phyloP scores from a whole-genome alignment of 148 eudicot genomes.

The Rhododendron molle region DNA sequence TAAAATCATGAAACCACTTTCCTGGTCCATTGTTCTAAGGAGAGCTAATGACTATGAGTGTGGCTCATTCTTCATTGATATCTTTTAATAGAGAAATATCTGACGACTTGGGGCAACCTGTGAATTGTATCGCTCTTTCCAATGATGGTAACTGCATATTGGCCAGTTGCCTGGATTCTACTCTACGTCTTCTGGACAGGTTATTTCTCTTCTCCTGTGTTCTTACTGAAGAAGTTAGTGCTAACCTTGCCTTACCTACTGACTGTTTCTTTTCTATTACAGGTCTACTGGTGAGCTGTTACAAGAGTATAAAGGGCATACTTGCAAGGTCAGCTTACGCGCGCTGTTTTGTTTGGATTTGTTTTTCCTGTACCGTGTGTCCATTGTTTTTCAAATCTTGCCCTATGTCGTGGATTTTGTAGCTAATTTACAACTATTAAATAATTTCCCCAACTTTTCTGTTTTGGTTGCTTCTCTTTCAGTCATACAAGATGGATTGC shows the following conservation, averaged over 20 bases:
- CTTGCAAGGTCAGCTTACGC: slow-evolving; percentile 68
- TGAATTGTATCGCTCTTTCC: slow-evolving; percentile 88
- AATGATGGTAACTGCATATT: slow-evolving; percentile 86
- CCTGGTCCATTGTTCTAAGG: background rate
- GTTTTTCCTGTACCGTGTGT: background rate
- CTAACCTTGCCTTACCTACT: background rate
- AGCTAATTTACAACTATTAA: background rate
- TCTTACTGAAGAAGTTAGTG: background rate
- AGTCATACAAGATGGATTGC: slow-evolving; percentile 96
- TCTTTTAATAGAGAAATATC: slow-evolving; percentile 63
- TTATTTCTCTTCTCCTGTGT: slow-evolving; percentile 18
- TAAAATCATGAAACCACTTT: background rate
- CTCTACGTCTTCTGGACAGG: slow-evolving; percentile 90
- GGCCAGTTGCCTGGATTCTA: slow-evolving; percentile 93
- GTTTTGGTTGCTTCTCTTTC: slow-evolving; percentile 13
- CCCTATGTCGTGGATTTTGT: background rate
- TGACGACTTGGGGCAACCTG: slow-evolving; percentile 86
- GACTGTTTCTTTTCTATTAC: slow-evolving; percentile 10
- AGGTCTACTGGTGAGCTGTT: slow-evolving; percentile 80
- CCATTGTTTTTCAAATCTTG: background rate
- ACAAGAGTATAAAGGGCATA: slow-evolving; percentile 94
- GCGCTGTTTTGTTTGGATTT: background rate
- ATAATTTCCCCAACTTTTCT: background rate
- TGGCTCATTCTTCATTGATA: background rate
- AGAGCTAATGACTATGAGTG: background rate